Conservation (phyloP, 352 stramenopile genomes). For the Phytophthora idaei region DNA sequence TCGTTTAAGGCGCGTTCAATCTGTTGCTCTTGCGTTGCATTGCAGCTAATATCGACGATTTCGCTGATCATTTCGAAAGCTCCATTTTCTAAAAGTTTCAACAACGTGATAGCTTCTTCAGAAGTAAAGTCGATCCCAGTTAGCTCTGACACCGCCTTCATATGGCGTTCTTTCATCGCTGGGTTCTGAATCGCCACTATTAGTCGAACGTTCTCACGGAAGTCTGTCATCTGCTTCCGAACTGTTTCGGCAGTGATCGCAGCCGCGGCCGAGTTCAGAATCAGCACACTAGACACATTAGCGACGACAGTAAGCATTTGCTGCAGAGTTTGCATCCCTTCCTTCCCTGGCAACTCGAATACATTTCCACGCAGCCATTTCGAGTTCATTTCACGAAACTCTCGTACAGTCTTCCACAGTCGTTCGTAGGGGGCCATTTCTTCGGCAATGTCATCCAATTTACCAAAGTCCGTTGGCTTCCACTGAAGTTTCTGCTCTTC, state of each 20-base stretch:
- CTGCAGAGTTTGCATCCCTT: slow-evolving; percentile 52
- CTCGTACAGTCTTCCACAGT: slow-evolving; percentile 69
- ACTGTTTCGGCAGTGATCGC: slow-evolving; percentile 74
- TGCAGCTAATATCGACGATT: slow-evolving; percentile 69
- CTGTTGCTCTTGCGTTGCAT: slow-evolving; percentile 68
- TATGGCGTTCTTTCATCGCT: slow-evolving; percentile 67
- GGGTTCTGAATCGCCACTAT: slow-evolving; percentile 73
- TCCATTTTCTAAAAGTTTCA: slow-evolving; percentile 78
- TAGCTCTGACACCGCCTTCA: slow-evolving; percentile 58
- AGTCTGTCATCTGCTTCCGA: slow-evolving; percentile 83
- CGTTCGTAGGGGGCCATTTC: slow-evolving; percentile 80
- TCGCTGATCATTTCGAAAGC: slow-evolving; percentile 54
- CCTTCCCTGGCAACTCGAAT: slow-evolving; percentile 65
- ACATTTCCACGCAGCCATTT: slow-evolving; percentile 68
- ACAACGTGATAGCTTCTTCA: slow-evolving; percentile 58
- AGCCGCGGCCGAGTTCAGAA: slow-evolving; percentile 57
- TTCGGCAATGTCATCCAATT: slow-evolving; percentile 76
- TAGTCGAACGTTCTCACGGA: slow-evolving; percentile 66
- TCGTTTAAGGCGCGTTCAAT: slow-evolving; percentile 54
- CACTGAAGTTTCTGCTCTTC: slow-evolving; percentile 75
- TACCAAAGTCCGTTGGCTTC: slow-evolving; percentile 73
- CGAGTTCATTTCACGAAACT: slow-evolving; percentile 78
- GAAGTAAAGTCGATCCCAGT: slow-evolving; percentile 59
- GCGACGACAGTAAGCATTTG: slow-evolving; percentile 62
- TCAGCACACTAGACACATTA: slow-evolving; percentile 60